Base-by-base conservation (phyloP, 2,329 filamentous ascomycete species). In the Fusarium floridanum region DNA sequence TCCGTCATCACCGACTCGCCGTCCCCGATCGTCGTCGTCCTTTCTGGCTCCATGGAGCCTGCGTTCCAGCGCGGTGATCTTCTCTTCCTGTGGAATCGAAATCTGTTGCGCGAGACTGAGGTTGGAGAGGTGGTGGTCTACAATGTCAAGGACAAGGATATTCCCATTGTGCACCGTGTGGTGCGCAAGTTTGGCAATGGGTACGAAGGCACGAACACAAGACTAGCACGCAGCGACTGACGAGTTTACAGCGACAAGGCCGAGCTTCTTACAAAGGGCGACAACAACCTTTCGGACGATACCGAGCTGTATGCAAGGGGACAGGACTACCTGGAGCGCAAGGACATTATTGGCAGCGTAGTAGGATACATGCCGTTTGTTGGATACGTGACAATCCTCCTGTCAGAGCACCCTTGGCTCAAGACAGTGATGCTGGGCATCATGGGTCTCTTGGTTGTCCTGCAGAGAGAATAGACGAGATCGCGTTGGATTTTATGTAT, bases 351-450 rank as follows among this genome's bases (percentile, higher is more conserved):
- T 67, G 97, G 97, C 55, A 97, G 94, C 77, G 97, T 98, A 8
- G 87, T 97, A 12, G 97, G 90, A 41, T 99, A 97, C 82, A 92
- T 98, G 67, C 97, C 97, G 0, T 97, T 97, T 79, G 95, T 98
- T 16, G 97, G 97, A 76, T 98, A 98, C 81, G 95, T 98, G 55
- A 99, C 97, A 2, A 99, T 99, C 78, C 87, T 98, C 83, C 87
- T 99, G 72, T 97, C 94, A 73, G 97, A 99, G 83, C 92, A 99
- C 82, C 97, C 97, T 7, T 98, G 96, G 96, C 83, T 98, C 78
- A 99, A 99, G 90, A 97, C 94, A 50, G 96, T 92, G 29, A 94
- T 98, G 92, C 84, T 99, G 80, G 96, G 94, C 2, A 89, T 98
- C 61, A 99, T 99, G 97, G 97, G 96, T 2, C 82, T 98, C 78